A percentile compares a stretch with the other conserved stretches of the same genome.
phyloP scores from a whole-genome alignment of 2,329 filamentous ascomycete genomes.

The Ceratocystis lukuohia region DNA sequence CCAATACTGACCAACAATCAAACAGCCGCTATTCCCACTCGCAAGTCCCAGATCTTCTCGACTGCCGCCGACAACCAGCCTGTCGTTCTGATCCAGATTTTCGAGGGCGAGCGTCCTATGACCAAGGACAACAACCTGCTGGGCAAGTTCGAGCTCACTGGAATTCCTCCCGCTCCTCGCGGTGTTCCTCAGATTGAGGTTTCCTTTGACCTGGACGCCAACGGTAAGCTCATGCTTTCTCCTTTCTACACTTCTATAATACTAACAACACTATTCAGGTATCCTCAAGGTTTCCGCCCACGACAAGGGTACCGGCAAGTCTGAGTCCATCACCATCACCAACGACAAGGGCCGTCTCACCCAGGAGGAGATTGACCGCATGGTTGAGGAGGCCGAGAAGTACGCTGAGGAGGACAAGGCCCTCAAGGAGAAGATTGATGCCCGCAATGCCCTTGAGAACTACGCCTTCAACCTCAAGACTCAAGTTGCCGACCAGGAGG shows the following conservation, averaged over 20 bases:
- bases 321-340: slow-evolving; percentile 94
- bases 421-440: slow-evolving; percentile 90
- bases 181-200: slow-evolving; percentile 98
- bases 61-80: slow-evolving; percentile 95
- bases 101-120: slow-evolving; percentile 82
- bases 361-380: slow-evolving; percentile 95
- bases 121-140: slow-evolving; percentile 96
- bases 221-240: slow-evolving; percentile 39
- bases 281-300: slow-evolving; percentile 92
- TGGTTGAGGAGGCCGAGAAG: slow-evolving; percentile 97
- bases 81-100: slow-evolving; percentile 89
- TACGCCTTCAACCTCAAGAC: slow-evolving; percentile 99
- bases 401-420: slow-evolving; percentile 99
- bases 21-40: slow-evolving; percentile 66
- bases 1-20: slow-evolving; percentile 1
- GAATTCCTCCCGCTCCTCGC: slow-evolving; percentile 86
- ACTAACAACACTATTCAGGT: slow-evolving; percentile 22
- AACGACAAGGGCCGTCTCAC: slow-evolving; percentile 98
- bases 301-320: slow-evolving; percentile 97
- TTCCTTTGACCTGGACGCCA: slow-evolving; percentile 93
- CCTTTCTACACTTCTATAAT: not conserved
- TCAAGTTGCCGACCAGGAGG: slow-evolving; percentile 93
- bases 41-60: slow-evolving; percentile 96
- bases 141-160: slow-evolving; percentile 95
- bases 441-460: slow-evolving; percentile 94